Base-by-base conservation (phyloP, 371 early-diverging fungal species). In the Syncephalastrum sp. region DNA sequence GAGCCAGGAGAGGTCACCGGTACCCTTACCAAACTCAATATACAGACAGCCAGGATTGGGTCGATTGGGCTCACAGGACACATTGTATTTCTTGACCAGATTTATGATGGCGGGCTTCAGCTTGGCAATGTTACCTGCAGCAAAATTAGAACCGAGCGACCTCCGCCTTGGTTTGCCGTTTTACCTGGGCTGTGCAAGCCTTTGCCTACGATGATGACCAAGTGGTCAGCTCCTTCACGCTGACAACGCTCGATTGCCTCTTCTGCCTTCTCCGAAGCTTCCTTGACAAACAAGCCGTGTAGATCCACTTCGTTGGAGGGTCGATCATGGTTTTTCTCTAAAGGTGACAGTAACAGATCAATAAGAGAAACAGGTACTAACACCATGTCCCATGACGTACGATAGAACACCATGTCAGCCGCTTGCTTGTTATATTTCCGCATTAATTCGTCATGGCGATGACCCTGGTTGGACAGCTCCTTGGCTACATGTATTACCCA, bases 31-130 rank as follows among this genome's bases (percentile, higher is more conserved):
- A 42, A 79, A 79, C 29, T 84, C 82, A 42, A 86, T 67, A 53
- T 70, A 82, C 16, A 86, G 68, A 65, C 86, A 86, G 0, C 86
- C 86, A 49, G 77, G 74, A 60, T 84, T 86, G 15, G 86, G 86
- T 14, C 70, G 71, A 54, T 82, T 74, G 0, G 82, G 84, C 16
- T 79, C 76, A 46, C 77, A 81, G 25, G 70, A 67, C 29, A 86
- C 70, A 10, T 79, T 64, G 54, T 82, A 82, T 45, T 80, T 75
- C 23, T 72, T 67, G 33, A 86, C 77, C 38, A 86, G 55, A 14
- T 80, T 70, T 7, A 62, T 67, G 45, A 86, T 77, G 3, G 83
- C 86, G 15, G 86, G 86, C 61, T 84, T 84, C 47, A 86, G 63
- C 55, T 82, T 86, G 14, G 84, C 78, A 49, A 84, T 67, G 1